phyloP scores from a whole-genome alignment of 2,329 filamentous ascomycete genomes.

The Neonectria magnoliae region DNA sequence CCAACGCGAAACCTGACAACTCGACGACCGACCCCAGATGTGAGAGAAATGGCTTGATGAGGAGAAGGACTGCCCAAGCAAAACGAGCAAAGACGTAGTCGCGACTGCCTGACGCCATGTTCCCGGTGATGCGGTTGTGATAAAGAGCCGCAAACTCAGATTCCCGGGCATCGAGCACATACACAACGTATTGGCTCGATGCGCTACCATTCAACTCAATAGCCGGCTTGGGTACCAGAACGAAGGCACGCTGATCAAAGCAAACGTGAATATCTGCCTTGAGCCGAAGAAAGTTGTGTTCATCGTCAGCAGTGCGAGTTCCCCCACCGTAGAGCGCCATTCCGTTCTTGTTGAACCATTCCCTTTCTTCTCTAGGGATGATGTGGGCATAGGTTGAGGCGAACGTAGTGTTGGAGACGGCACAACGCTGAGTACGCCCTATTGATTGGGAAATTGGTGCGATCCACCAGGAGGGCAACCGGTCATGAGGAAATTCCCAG shows the following conservation, averaged over 20 bases:
- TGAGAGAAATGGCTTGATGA: slow-evolving; percentile 1
- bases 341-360: slow-evolving; percentile 34
- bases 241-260: not conserved
- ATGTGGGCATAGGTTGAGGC: slow-evolving; percentile 33
- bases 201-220: not conserved
- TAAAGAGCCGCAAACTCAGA: not conserved
- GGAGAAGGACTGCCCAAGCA: not conserved
- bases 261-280: not conserved
- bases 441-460: not conserved
- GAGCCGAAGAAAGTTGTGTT: not conserved
- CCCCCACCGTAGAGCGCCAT: slow-evolving; percentile 25
- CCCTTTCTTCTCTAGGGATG: slow-evolving; percentile 28
- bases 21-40: not conserved
- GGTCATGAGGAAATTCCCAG: slow-evolving; percentile 35
- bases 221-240: not conserved
- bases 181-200: not conserved
- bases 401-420: slow-evolving; percentile 34
- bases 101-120: not conserved
- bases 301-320: not conserved
- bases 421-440: slow-evolving; percentile 17
- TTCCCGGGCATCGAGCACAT: not conserved
- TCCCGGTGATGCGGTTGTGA: not conserved
- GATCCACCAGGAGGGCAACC: slow-evolving; percentile 27
- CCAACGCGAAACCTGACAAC: not conserved
- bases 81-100: slow-evolving; percentile 4